These are phyloP conservation scores for Colletotrichum euphorbiae DNA, from an alignment of 2,329 filamentous ascomycete genomes.

Conservation along the genomic window DNA sequence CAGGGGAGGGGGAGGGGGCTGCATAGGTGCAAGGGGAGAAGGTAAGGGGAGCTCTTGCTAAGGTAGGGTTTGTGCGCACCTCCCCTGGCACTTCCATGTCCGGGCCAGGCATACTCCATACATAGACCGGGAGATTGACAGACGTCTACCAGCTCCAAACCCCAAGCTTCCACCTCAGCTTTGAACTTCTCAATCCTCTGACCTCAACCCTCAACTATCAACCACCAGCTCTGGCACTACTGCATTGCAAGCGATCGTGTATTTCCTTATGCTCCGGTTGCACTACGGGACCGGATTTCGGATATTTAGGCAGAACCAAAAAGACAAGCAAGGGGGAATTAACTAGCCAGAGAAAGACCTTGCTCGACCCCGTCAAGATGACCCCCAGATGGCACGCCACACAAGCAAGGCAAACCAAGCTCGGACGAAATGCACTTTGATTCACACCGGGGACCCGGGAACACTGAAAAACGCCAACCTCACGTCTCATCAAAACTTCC, in stretches of 20 bases:
- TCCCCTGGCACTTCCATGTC: conserved; percentile 18
- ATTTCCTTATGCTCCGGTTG: no score
- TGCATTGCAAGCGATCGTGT: no score
- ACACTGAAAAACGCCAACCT: not conserved
- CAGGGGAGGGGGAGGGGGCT: no score
- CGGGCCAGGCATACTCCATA: not conserved
- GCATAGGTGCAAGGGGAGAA: not conserved
- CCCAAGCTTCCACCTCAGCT: not conserved
- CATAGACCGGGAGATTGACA: conserved; percentile 36
- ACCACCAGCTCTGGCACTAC: no score
- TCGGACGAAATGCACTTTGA: conserved; percentile 7
- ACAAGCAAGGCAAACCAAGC: conserved; percentile 3
- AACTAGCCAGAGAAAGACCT: no score
- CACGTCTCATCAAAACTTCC: conserved; percentile 10
- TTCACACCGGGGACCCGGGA: conserved; percentile 16
- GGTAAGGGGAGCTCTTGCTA: conserved; percentile 1
- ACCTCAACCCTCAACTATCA: no score
- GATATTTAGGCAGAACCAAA: no score
- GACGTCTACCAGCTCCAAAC: conserved; percentile 2
- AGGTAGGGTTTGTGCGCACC: conserved; percentile 32
- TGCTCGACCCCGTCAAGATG: not conserved
- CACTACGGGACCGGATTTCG: no score
- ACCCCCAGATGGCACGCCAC: not conserved
- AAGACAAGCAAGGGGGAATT: no score
- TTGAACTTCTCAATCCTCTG: no score